Evolutionary conservation across 2,329 filamentous ascomycete species (phyloP).

Genomic region (Hymenoscyphus occultus): DNA sequence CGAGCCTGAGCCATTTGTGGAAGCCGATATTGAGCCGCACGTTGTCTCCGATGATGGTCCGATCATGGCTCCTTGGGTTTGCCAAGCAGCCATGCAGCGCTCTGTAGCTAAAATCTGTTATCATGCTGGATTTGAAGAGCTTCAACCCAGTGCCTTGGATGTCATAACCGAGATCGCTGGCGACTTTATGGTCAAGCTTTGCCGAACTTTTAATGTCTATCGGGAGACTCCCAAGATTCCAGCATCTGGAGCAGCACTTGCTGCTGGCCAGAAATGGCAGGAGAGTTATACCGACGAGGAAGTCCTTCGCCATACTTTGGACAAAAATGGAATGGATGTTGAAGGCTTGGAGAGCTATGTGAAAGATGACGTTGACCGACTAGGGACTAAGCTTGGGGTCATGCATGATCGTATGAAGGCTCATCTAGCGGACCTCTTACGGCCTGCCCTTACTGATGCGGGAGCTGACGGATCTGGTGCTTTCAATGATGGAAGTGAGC

Average conservation of each 20-base stretch:
- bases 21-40: slow-evolving; percentile 82
- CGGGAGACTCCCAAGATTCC: slow-evolving; percentile 77
- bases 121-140: slow-evolving; percentile 93
- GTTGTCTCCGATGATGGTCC: slow-evolving; percentile 87
- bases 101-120: slow-evolving; percentile 95
- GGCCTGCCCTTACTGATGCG: slow-evolving; percentile 79
- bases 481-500: slow-evolving; percentile 95
- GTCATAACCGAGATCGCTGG: slow-evolving; percentile 83
- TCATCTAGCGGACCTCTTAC: slow-evolving; percentile 87
- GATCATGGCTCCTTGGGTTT: slow-evolving; percentile 79
- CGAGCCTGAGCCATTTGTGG: slow-evolving; percentile 82
- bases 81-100: slow-evolving; percentile 79
- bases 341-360: slow-evolving; percentile 81
- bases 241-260: slow-evolving; percentile 42
- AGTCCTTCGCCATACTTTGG: slow-evolving; percentile 78
- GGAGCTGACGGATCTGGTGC: slow-evolving; percentile 82
- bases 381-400: slow-evolving; percentile 71
- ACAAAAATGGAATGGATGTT: slow-evolving; percentile 79
- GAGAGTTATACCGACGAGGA: slow-evolving; percentile 79
- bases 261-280: slow-evolving; percentile 47
- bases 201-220: slow-evolving; percentile 76
- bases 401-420: slow-evolving; percentile 95
- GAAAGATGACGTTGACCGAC: slow-evolving; percentile 87
- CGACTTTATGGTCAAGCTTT: slow-evolving; percentile 85
- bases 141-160: slow-evolving; percentile 91